A percentile compares a stretch with the other conserved stretches of the same genome.
Evolutionary conservation across 1,284 basidiomycete genomes (phyloP).

Genomic region (Pisolithus thermaeus): DNA sequence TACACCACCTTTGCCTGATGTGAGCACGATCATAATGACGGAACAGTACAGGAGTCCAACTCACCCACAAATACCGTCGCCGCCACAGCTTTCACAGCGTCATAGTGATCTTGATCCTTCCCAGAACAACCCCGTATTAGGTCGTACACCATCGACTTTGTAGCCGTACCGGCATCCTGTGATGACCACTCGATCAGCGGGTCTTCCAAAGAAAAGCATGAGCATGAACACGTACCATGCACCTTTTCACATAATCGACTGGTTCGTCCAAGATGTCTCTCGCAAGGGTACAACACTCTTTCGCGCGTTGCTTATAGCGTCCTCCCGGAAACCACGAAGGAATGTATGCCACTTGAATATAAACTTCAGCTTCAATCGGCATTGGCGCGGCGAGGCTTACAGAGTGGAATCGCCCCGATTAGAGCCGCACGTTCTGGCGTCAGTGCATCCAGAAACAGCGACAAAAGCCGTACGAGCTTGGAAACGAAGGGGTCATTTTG

Average conservation of each 20-base stretch:
- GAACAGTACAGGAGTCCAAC: background rate
- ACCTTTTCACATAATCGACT: conserved; percentile 25
- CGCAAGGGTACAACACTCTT: conserved; percentile 21
- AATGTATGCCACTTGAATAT: conserved; percentile 20
- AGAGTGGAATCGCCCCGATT: conserved; percentile 17
- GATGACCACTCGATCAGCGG: background rate
- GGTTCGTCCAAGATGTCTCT: conserved; percentile 25
- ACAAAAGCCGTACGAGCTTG: conserved; percentile 11
- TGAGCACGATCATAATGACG: background rate
- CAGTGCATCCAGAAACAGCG: conserved; percentile 12
- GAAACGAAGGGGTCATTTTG: conserved; percentile 22
- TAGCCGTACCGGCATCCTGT: conserved; percentile 17
- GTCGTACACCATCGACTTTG: conserved; percentile 18
- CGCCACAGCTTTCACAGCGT: conserved; percentile 20
- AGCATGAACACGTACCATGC: conserved; percentile 22
- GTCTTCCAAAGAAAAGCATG: background rate
- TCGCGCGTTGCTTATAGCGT: conserved; percentile 22
- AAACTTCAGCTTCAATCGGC: conserved; percentile 14
- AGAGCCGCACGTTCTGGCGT: conserved; percentile 21
- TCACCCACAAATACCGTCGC: conserved; percentile 23
- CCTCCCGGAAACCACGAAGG: conserved; percentile 36
- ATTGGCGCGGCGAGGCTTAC: conserved; percentile 13
- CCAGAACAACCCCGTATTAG: conserved; percentile 9
- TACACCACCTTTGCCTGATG: conserved; percentile 16
- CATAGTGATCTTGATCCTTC: conserved; percentile 2